Evolutionary conservation across 768 basidiomycete species (phyloP), one percentile per base, ranked within the genome.

Genomic region (Jaapia argillacea): DNA sequence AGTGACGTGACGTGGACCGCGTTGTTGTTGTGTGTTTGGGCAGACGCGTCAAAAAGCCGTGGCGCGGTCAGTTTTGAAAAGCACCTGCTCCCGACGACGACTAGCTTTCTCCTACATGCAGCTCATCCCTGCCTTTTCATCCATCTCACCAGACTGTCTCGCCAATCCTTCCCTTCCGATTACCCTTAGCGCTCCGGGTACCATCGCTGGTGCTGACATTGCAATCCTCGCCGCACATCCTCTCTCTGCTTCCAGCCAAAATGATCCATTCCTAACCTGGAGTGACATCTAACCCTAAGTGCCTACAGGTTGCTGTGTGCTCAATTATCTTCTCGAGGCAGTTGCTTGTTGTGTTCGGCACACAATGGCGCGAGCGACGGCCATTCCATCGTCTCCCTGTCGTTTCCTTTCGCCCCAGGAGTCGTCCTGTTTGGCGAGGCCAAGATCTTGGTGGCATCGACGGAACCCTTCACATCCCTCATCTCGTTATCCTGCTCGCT

Each of bases 261-360:
- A 71, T 52, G 60, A 59, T 69, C 64, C 68, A 62, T 69, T 67
- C 66, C 63, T 59, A 57, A 58, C 52, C 55, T 55, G 62, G 59
- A 66, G 71, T 71, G 73, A 61, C 60, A 66, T 71, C 72, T 77
- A 79, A 79, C 77, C 77, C 74, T 77, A 79, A 70, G 66, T 57
- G 53, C 56, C 48, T 54, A 53, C 54, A 54, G 66, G 62, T 58
- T 51, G 50, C 44, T 44, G 62, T 40, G 51, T 58, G 56, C 59
- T 57, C 59, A 42, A 6, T 37, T 24, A 49, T 52, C 37, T 49
- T 58, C 63, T 66, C 58, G 49, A 46, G 61, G 60, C 47, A 52
- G 52, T 45, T 40, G 37, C 25, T 45, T 33, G 38, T 37, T 48
- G 53, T 48, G 44, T 39, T 40, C n/a, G n/a, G 47, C 23, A 36